Base-by-base conservation (phyloP, 2,329 filamentous ascomycete species). In the Xylariaceae sp. region DNA sequence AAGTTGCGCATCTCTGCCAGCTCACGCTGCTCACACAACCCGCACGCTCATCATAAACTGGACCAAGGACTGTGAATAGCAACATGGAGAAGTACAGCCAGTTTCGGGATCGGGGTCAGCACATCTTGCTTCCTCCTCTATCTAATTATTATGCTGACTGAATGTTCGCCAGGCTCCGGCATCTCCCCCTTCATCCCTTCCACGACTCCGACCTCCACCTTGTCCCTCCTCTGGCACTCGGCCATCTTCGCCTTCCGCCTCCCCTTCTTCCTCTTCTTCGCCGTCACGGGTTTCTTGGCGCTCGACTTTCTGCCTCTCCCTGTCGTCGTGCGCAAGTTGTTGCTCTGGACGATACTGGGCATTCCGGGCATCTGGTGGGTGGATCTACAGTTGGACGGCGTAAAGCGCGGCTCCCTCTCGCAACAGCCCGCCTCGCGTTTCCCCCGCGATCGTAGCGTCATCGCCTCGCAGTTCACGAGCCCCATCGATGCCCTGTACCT, bases 321-420 rank as follows among this genome's bases (percentile, higher is more conserved):
- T 12, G 65, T 69, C 24, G 63, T 73, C 44, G 58, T 82, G 33
- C 89, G 89, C 58, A 97, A 97, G 67, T 80, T 87, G 11, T 80
- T 89, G 37, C 69, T 97, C 39, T 97, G 93, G 91, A 78, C 81
- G 46, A 78, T 97, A 51, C 78, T 98, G 53, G 85, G 82, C 29
- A 85, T 95, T 44, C 89, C 90, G 0, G 91, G 93, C 19, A 87
- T 98, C 43, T 97, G 90, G 89, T 97, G 91, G 91, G 84, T 96
- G 42, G 93, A 98, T 65, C 72, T 98, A n/a, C 91, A 96, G 64
- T 88, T 98, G 51, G 93, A 98, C 63, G 91, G 91, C 44, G 93
- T 98, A 40, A 90, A 88, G 67, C 87, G 89, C 68, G 93, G 93
- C 68, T 90, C 85, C 19, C 73, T 95, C 24, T 83, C 85, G 35